A percentile compares a stretch with the other conserved stretches of the same genome.
Conservation (phyloP, 2,329 filamentous ascomycete genomes). For the Hypoxylon sp. region DNA sequence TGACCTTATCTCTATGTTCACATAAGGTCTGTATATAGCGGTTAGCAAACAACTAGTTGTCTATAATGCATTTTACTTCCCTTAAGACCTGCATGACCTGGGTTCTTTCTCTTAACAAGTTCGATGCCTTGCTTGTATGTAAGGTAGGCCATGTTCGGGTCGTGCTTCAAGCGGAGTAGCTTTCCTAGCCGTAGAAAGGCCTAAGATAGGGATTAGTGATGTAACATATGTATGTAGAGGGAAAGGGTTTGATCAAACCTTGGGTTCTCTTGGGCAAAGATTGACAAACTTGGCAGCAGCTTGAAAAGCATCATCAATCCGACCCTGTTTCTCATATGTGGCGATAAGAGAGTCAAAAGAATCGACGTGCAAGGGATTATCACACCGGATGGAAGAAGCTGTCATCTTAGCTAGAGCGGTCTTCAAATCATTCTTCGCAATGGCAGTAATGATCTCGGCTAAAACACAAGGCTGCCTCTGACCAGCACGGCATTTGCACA, state of each 20-base stretch:
- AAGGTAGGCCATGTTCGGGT: conserved; percentile 37
- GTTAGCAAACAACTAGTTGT: conserved; percentile 5
- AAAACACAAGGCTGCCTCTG: conserved; percentile 36
- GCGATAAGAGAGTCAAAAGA: conserved; percentile 46
- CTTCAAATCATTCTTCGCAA: conserved; percentile 39
- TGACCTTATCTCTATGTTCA: conserved; percentile 39
- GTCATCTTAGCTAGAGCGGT: conserved; percentile 42
- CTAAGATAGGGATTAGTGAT: conserved; percentile 35
- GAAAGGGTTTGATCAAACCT: conserved; percentile 29
- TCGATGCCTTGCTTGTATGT: conserved; percentile 45
- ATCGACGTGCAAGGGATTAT: conserved; percentile 40
- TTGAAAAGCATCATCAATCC: conserved; percentile 32
- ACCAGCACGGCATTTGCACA: conserved; percentile 41
- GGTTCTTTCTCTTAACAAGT: conserved; percentile 44
- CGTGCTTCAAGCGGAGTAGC: conserved; percentile 41
- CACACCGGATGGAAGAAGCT: conserved; percentile 42
- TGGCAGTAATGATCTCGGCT: conserved; percentile 38
- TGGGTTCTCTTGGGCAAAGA: conserved; percentile 46
- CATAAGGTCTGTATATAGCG: conserved; percentile 32
- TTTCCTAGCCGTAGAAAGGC: conserved; percentile 48
- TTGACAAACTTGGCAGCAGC: conserved; percentile 46
- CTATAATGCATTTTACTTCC: conserved; percentile 29
- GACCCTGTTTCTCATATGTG: conserved; percentile 37
- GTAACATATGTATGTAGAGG: neutral
- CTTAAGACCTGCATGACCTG: conserved; percentile 40